phyloP scores from a whole-genome alignment of 108 stramenopile genomes.

The Skeletonema marinoi region DNA sequence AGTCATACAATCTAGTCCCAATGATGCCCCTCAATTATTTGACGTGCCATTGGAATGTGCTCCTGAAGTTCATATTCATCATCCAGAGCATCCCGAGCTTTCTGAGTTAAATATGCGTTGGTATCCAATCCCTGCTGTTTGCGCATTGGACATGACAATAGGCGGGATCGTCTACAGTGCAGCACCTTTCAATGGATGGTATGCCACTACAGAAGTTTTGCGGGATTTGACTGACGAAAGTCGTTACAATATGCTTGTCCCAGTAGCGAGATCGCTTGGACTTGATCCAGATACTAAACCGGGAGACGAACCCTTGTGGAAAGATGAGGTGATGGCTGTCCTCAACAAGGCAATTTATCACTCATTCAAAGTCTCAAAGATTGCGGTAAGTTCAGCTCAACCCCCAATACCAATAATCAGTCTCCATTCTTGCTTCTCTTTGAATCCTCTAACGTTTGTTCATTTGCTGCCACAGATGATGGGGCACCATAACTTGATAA shows the following conservation, averaged over 20 bases:
- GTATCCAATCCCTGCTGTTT: constrained; percentile 24
- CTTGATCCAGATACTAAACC: constrained; percentile 6
- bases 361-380: constrained; percentile 23
- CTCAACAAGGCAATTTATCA: constrained; percentile 25
- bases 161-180: constrained; percentile 41
- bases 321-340: constrained; percentile 17
- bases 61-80: constrained; percentile 16
- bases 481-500: constrained; percentile 37
- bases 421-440: too few relatives aligned
- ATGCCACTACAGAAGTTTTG: constrained; percentile 28
- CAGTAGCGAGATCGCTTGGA: constrained; percentile 22
- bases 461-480: constrained; percentile 7
- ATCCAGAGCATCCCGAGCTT: constrained; percentile 16
- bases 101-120: constrained; percentile 2
- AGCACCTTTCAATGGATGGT: constrained; percentile 52
- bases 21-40: constrained; percentile 7
- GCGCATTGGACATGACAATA: constrained; percentile 22
- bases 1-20: constrained; percentile 1
- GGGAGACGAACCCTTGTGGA: constrained; percentile 14
- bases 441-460: too few relatives aligned
- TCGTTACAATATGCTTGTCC: constrained; percentile 17
- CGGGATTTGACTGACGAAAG: constrained; percentile 38
- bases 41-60: constrained; percentile 25
- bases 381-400: not conserved
- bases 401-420: too few relatives aligned